Conservation (phyloP, 2,329 filamentous ascomycete genomes). For the Fusarium nematophilum region DNA sequence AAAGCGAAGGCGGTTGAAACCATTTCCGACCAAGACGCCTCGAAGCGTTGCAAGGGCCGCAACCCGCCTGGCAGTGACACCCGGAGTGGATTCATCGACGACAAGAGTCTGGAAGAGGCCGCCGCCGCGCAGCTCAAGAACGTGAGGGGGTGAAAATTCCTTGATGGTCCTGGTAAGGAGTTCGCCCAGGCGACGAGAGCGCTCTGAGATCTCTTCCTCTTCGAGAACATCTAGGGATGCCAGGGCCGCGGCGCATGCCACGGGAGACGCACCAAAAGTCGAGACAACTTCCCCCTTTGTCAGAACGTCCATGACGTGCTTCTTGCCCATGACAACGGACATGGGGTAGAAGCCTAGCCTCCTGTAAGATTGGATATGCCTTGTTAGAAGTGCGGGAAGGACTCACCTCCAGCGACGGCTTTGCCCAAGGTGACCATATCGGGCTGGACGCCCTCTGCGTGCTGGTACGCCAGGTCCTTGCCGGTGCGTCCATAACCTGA, state of each 20-base stretch:
- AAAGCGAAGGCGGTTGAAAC: slow-evolving; percentile 11
- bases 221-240: slow-evolving; percentile 7
- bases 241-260: slow-evolving; percentile 12
- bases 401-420: slow-evolving; percentile 90
- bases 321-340: slow-evolving; percentile 14
- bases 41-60: background rate
- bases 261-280: background rate
- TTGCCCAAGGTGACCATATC: slow-evolving; percentile 92
- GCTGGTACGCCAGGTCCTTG: slow-evolving; percentile 87
- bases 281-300: slow-evolving; percentile 7
- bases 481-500: slow-evolving; percentile 95
- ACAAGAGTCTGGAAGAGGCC: slow-evolving; percentile 24
- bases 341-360: slow-evolving; percentile 12
- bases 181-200: slow-evolving; percentile 14
- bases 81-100: slow-evolving; percentile 3
- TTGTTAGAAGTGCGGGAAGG: too few species aligned
- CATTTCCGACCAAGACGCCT: slow-evolving; percentile 14
- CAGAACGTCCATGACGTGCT: slow-evolving; percentile 2
- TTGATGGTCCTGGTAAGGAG: slow-evolving; percentile 5
- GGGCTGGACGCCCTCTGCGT: slow-evolving; percentile 83
- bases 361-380: too few species aligned
- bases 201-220: background rate
- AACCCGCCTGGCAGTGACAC: slow-evolving; percentile 5
- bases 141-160: background rate
- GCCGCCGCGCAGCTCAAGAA: slow-evolving; percentile 4